Conservation (phyloP, 257 asterid species). For the Capsicum pubescens region DNA sequence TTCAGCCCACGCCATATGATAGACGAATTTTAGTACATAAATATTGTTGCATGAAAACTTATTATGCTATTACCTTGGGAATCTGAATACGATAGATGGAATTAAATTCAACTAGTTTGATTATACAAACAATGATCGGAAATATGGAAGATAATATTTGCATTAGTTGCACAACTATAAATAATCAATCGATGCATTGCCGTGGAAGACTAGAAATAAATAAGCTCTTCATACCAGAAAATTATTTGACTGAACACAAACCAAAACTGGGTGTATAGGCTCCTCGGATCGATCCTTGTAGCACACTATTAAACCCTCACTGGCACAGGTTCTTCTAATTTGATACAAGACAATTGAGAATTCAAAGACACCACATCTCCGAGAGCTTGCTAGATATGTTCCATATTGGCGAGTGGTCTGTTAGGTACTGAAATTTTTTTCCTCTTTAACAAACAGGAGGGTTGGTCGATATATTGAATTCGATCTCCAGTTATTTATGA, state of each 20-base stretch:
- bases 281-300: not conserved
- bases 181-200: not conserved
- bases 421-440: not conserved
- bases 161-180: not conserved
- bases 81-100: slow-evolving; percentile 1
- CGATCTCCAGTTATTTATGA: not conserved
- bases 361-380: not conserved
- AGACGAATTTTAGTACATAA: not conserved
- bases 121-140: not conserved
- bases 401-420: not conserved
- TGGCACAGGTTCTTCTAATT: not conserved
- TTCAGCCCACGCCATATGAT: not conserved
- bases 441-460: not conserved
- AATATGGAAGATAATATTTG: not conserved
- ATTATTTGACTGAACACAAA: not conserved
- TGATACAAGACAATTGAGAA: not conserved
- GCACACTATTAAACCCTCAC: not conserved
- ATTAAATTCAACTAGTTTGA: not conserved
- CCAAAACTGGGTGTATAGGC: not conserved
- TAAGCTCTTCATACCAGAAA: not conserved
- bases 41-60: not conserved
- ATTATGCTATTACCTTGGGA: not conserved
- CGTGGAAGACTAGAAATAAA: not conserved
- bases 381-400: not conserved
- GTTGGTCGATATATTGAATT: not conserved